Evolutionary conservation across 169 alveolate genomes (phyloP), one percentile per base, ranked within the genome.

Genomic region (Cryptosporidium viatorum): DNA sequence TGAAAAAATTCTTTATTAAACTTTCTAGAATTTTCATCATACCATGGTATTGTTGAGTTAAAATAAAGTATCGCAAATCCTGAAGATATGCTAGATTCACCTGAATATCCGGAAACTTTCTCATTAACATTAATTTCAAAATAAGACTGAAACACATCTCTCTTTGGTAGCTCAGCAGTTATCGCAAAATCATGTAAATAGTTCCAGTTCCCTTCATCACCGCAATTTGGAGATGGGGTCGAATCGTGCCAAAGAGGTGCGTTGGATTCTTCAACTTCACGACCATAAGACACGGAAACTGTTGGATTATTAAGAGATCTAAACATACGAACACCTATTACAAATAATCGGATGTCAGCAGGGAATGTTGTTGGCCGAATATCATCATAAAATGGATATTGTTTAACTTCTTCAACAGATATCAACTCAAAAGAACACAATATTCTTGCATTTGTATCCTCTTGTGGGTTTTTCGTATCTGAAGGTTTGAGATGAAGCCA

Each of bases 391-490:
- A 95, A 96, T 0, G 96, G 96, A 85, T 93, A 95, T 58, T 80
- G 80, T 62, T 92, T 75, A 16, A 91, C 92, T 62, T 93, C 96
- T 23, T 86, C 89, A 2, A 89, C 93, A 5, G 96, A 95, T 2
- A 96, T 93, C 37, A 96, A 91, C 69, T 96, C 98, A 43, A 96
- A 96, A 10, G 97, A 95, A 12, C 94, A 94, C 58, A 96, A 86
- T 8, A 96, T 85, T 52, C 93, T 92, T 8, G 97, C 96, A 68
- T 93, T 93, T 71, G 95, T 94, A 55, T 93, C 92, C 14, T 93
- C 93, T 85, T 94, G 93, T 55, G 91, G 92, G 14, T 94, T 92
- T 31, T 65, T 65, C 18, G 75, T 80, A 33, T 59, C 75, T 33
- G 89, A 80, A 35, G 97, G 94, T 70, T 92, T 95, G 29, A 96